Evolutionary conservation across 2,329 filamentous ascomycete species (phyloP).

Genomic region (Clonostachys rosea): DNA sequence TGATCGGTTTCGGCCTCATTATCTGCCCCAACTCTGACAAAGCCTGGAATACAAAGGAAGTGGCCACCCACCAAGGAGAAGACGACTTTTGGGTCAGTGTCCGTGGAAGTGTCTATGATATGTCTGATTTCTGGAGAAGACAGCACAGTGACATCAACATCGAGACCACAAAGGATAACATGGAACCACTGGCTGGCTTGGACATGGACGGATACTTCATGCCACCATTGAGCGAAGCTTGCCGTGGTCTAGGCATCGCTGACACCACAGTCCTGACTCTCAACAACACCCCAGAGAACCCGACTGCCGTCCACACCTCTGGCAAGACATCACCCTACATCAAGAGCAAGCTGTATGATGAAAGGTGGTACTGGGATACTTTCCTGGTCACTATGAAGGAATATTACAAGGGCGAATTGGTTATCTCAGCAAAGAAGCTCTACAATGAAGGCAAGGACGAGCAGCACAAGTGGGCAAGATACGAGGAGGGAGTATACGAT

Average conservation of each 20-base stretch:
- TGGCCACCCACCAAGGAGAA: constrained; percentile 63
- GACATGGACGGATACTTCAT: constrained; percentile 84
- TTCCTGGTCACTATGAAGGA: constrained; percentile 80
- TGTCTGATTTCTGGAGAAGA: constrained; percentile 79
- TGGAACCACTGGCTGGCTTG: constrained; percentile 74
- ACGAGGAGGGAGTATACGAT: constrained; percentile 77
- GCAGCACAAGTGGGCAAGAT: constrained; percentile 73
- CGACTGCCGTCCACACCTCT: constrained; percentile 63
- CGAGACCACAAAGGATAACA: constrained; percentile 55
- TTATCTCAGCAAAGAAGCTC: constrained; percentile 60
- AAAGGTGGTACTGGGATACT: constrained; percentile 70
- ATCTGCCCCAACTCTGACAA: constrained; percentile 91
- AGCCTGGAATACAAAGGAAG: constrained; percentile 72
- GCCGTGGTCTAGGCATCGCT: constrained; percentile 64
- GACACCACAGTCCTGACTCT: constrained; percentile 49
- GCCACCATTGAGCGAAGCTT: constrained; percentile 70
- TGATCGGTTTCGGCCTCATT: constrained; percentile 77
- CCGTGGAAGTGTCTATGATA: constrained; percentile 85
- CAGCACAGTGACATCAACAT: constrained; percentile 74
- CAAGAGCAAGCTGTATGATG: constrained; percentile 51
- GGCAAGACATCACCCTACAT: constrained; percentile 55
- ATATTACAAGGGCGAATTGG: constrained; percentile 83
- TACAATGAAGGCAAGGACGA: constrained; percentile 60
- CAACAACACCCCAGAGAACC: constrained; percentile 56
- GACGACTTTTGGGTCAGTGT: constrained; percentile 85